A percentile compares a stretch with the other conserved stretches of the same genome.
Conservation (phyloP, 345 rosid species). For the Pistacia atlantica region DNA sequence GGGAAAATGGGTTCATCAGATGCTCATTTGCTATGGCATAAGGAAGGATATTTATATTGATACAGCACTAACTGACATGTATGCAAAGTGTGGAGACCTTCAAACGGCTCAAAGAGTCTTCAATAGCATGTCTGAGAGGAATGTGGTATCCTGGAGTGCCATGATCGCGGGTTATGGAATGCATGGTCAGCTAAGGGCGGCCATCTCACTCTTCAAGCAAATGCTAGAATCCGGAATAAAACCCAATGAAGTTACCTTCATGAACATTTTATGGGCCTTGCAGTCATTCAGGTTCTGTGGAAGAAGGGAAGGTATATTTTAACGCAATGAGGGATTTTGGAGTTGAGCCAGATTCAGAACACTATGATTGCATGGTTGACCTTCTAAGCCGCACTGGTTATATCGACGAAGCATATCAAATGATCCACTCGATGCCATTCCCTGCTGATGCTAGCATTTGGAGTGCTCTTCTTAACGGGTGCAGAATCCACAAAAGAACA, state of each 20-base stretch:
- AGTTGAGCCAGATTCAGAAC: slow-evolving; percentile 66
- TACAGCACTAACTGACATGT: slow-evolving; percentile 74
- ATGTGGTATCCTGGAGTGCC: slow-evolving; percentile 74
- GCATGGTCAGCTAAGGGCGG: too few relatives aligned
- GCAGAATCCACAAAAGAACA: slow-evolving; percentile 68
- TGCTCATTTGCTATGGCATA: slow-evolving; percentile 47
- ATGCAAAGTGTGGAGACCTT: slow-evolving; percentile 81
- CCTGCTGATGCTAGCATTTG: slow-evolving; percentile 64
- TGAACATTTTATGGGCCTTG: slow-evolving; percentile 85
- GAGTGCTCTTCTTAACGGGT: slow-evolving; percentile 79
- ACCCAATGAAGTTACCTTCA: slow-evolving; percentile 84
- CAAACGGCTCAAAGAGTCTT: slow-evolving; percentile 50
- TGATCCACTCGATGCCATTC: slow-evolving; percentile 65
- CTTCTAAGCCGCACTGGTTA: slow-evolving; percentile 84
- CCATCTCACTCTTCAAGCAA: too few relatives aligned
- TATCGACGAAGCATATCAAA: slow-evolving; percentile 63
- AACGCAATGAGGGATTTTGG: slow-evolving; percentile 55
- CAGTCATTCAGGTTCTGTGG: slow-evolving; percentile 73
- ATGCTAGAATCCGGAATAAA: slow-evolving; percentile 62
- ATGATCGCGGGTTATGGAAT: slow-evolving; percentile 41
- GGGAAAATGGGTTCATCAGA: slow-evolving; percentile 62
- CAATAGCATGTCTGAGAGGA: slow-evolving; percentile 46
- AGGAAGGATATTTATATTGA: slow-evolving; percentile 51
- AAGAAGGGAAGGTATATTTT: slow-evolving; percentile 66
- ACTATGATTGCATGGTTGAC: slow-evolving; percentile 78